A percentile compares a stretch with the other conserved stretches of the same genome.
Conservation (phyloP, 805 yeast genomes). For the Sugiyamaella valdiviana region DNA sequence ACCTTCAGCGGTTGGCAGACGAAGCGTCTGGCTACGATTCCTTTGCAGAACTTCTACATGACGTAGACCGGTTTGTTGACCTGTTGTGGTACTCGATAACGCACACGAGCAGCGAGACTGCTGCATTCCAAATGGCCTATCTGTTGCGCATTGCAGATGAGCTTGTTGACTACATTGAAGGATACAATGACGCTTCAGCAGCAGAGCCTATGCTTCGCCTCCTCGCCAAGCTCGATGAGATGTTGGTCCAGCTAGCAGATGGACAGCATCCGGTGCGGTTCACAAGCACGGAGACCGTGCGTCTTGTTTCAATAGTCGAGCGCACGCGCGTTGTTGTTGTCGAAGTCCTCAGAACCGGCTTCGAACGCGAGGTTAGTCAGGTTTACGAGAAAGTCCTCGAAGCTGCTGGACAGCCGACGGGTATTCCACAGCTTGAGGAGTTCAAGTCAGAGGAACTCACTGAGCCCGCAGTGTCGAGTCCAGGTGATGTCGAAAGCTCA, state of each 20-base stretch:
- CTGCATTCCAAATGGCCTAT: constrained; percentile 46
- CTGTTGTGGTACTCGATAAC: constrained; percentile 60
- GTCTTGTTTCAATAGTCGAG: constrained; percentile 49
- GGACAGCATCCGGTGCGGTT: constrained; percentile 33
- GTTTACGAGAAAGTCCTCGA: constrained; percentile 40
- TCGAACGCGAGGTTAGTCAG: constrained; percentile 40
- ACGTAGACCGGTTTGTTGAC: constrained; percentile 44
- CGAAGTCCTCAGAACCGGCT: constrained; percentile 33
- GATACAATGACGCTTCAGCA: constrained; percentile 25
- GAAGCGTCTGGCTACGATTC: constrained; percentile 15
- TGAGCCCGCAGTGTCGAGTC: too few relatives aligned
- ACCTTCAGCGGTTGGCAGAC: constrained; percentile 18
- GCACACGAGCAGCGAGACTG: constrained; percentile 33
- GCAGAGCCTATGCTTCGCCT: constrained; percentile 35
- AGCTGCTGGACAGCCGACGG: constrained; percentile 15
- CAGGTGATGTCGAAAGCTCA: too few relatives aligned
- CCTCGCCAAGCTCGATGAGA: constrained; percentile 37
- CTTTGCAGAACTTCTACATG: constrained; percentile 28
- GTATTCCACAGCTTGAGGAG: too few relatives aligned
- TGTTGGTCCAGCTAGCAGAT: constrained; percentile 36
- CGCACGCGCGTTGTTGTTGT: constrained; percentile 43
- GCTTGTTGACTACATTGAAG: constrained; percentile 52
- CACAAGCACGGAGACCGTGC: constrained; percentile 45
- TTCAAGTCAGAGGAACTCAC: too few relatives aligned
- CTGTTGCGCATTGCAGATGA: constrained; percentile 52